Base-by-base conservation (phyloP, 768 basidiomycete genomes). In the Trichaptum fuscoviolaceum region DNA sequence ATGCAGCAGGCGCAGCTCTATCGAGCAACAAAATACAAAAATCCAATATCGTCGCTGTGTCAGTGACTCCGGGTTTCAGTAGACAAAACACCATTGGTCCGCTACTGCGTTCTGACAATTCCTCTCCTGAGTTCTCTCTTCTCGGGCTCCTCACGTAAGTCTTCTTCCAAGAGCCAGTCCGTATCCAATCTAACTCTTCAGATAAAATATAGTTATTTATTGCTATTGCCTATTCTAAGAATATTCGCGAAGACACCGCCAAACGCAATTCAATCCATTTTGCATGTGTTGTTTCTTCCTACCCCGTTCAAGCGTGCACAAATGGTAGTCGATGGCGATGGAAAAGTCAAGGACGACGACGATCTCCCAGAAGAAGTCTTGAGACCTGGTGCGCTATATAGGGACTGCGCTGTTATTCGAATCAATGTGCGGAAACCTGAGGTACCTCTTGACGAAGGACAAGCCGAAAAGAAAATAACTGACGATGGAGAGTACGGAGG, bases 241-340 rank as follows among this genome's bases (percentile, higher is more conserved):
- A 70, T 95, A 58, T 74, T 91, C 70, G 85, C 88, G 6, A 95
- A 95, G 71, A 85, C 88, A 0, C 83, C 92, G 0, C 73, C 68
- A 2, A 78, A 85, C 8, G 78, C 89, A 0, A 78, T 91, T n/a
- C 92, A 96, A 73, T 83, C 87, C 2, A 79, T 95, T n/a, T 76
- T 95, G 2, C 94, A 94, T 68, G 88, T 84, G 0, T 83, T 96
- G 17, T 95, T 92, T 74, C 82, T 93, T 18, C 92, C 92, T 0
- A 91, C 89, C 2, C 90, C 91, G 2, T 87, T 91, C 78, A 92
- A 91, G 75, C 77, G 82, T 57, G 72, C 65, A 34, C 42, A 58
- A 59, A n/a, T 64, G 25, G 34, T 58, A 1, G 67, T 36, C 23
- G 68, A 69, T 36, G 69, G 65, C 42, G 35, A 36, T 34, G 67